These are phyloP conservation scores for Fraxinus velutina DNA, from an alignment of 305 asterid species.

Conservation along the genomic window DNA sequence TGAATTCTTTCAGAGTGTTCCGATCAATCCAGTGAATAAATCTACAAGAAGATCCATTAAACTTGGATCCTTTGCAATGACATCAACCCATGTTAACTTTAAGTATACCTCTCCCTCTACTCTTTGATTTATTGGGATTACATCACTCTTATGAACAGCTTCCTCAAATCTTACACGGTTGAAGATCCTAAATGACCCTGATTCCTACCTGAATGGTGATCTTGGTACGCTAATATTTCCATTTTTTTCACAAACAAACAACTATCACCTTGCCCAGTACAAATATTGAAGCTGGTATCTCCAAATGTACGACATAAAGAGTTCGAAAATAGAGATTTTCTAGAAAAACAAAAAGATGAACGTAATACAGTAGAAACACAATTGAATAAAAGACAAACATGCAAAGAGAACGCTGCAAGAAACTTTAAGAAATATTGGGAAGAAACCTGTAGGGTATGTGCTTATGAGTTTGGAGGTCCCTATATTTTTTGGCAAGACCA, in stretches of 20 bases:
- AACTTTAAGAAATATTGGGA: not conserved
- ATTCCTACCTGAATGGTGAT: not conserved
- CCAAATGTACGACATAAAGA: not conserved
- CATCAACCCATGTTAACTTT: not conserved
- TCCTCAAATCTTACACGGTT: not conserved
- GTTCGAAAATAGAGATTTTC: not conserved
- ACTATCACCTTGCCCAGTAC: not conserved
- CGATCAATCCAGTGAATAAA: not conserved
- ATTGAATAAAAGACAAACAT: not conserved
- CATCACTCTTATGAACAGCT: not conserved
- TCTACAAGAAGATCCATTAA: not conserved
- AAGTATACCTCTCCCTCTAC: not conserved
- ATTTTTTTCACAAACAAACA: not conserved
- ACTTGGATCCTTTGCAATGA: not conserved
- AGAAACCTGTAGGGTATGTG: slow-evolving; percentile 16
- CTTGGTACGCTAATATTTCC: not conserved
- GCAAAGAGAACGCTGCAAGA: not conserved
- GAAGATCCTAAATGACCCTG: not conserved
- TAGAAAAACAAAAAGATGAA: not conserved
- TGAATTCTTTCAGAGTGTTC: not conserved
- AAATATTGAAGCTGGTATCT: not conserved
- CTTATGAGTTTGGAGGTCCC: slow-evolving; percentile 17
- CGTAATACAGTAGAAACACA: not conserved
- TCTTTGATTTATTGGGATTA: not conserved
- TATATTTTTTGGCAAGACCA: slow-evolving; percentile 16